These are phyloP conservation scores for Polytolypa hystricis DNA, from an alignment of 2,329 filamentous ascomycete genomes.

Conservation along the genomic window DNA sequence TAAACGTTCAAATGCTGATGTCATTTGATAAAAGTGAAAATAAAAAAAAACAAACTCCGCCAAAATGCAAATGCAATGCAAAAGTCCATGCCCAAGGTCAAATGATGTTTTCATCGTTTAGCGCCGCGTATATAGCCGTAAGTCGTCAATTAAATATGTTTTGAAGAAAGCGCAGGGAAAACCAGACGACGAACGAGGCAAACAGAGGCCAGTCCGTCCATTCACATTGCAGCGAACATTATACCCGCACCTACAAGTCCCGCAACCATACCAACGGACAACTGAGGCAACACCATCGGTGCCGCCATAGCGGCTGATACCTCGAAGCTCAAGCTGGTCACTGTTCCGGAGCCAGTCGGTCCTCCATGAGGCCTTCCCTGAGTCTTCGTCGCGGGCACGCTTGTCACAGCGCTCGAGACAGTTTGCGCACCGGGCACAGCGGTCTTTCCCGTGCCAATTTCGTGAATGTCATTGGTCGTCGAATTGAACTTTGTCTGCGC, in stretches of 20 bases:
- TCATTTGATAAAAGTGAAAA: too few relatives aligned
- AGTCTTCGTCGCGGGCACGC: constrained; percentile 9
- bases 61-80: too few relatives aligned
- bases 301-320: constrained; percentile 1
- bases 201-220: not conserved
- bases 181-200: too few relatives aligned
- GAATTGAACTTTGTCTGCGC: constrained; percentile 56
- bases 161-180: too few relatives aligned
- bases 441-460: constrained; percentile 38
- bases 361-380: constrained; percentile 10
- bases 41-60: too few relatives aligned
- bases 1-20: too few relatives aligned
- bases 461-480: constrained; percentile 36
- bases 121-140: not conserved
- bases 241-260: constrained; percentile 11
- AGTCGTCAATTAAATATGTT: not conserved
- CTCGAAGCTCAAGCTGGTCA: not conserved
- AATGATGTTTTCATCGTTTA: too few relatives aligned
- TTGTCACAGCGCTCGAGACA: constrained; percentile 15
- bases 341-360: constrained; percentile 8
- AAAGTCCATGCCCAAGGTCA: too few relatives aligned
- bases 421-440: constrained; percentile 41
- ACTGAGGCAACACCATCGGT: constrained; percentile 8
- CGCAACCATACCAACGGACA: constrained; percentile 6
- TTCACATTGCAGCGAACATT: constrained; percentile 11